phyloP scores from a whole-genome alignment of 2,329 filamentous ascomycete species.

The Chaetomiaceae sp. region DNA sequence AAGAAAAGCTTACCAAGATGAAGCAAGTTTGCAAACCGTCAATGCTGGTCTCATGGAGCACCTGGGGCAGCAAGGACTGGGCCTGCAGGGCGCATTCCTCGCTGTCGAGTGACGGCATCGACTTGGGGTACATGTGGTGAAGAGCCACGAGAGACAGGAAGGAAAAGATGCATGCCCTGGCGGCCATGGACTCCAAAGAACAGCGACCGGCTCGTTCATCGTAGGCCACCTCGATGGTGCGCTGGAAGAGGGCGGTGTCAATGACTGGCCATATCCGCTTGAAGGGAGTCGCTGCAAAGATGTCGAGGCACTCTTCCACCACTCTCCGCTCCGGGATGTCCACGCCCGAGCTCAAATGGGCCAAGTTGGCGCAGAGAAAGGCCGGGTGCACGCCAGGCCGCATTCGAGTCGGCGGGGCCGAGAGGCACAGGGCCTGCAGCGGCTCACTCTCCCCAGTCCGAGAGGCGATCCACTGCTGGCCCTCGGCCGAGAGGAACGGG shows the following conservation, averaged over 20 bases:
- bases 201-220: slow-evolving; percentile 18
- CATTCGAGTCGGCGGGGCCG: not conserved
- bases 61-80: slow-evolving; percentile 10
- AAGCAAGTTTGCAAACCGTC: slow-evolving; percentile 12
- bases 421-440: slow-evolving; percentile 27
- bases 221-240: slow-evolving; percentile 45
- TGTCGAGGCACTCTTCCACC: slow-evolving; percentile 30
- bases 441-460: slow-evolving; percentile 38
- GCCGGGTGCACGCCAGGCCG: slow-evolving; percentile 2
- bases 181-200: slow-evolving; percentile 31
- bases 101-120: slow-evolving; percentile 10
- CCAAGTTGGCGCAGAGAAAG: slow-evolving; percentile 15
- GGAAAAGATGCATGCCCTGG: slow-evolving; percentile 45
- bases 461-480: slow-evolving; percentile 45
- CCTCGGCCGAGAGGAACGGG: slow-evolving; percentile 44
- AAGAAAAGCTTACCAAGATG: slow-evolving; percentile 10
- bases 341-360: not conserved
- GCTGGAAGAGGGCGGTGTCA: slow-evolving; percentile 42
- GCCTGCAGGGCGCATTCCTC: slow-evolving; percentile 15
- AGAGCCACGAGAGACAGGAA: slow-evolving; percentile 38
- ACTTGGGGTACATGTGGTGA: slow-evolving; percentile 12
- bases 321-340: slow-evolving; percentile 34
- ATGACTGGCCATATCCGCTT: slow-evolving; percentile 46
- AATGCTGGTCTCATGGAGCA: slow-evolving; percentile 11
- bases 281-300: slow-evolving; percentile 35